Base-by-base conservation (phyloP, 345 rosid genomes). In the Pugionium dolabratum region DNA sequence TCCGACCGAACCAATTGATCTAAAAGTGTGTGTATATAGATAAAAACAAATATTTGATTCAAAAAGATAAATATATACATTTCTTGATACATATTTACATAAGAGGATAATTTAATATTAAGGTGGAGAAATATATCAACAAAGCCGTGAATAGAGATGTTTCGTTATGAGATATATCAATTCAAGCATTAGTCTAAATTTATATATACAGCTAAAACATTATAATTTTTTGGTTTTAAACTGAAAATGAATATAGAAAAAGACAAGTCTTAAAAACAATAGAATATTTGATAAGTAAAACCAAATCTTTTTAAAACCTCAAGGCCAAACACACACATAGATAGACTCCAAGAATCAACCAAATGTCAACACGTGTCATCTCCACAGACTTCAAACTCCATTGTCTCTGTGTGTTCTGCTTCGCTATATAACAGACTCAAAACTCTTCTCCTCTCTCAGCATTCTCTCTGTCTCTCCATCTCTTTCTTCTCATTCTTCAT, bases 301-400 rank as follows among this genome's bases (percentile, higher is more conserved):
- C 30, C 66, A 48, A 72, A 18, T 62, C 44, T 29, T 33, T 18
- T 18, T 7, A 57, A 65, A 57, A 69, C 54, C 64, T 65, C 33
- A 59, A 39, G 59, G 28, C 35, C 40, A 66, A 35, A 43, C 31
- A 66, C 41, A 56, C 5, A 41, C 60, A 72, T 11, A 65, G 61
- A 72, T 64, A 58, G 11, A 72, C 59, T 51, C 68, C 76, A 27
- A 58, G 28, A 75, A 67, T 77, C 83, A 76, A 78, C 77, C 41
- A 44, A 28, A 55, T 52, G 39, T 35, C 31, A 68, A 83, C 87
- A 80, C 87, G 81, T 81, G 91, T 76, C 74, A 1, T 7, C 59
- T 29, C 18, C 43, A 62, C 51, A 41, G 30, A 62, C 63, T 37
- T 46, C 57, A 59, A 42, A 26, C 63, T 66, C 48, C 31, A 68